A percentile compares a stretch with the other conserved stretches of the same genome.
Evolutionary conservation across 768 basidiomycete species (phyloP).

Genomic region (Russula sp.): DNA sequence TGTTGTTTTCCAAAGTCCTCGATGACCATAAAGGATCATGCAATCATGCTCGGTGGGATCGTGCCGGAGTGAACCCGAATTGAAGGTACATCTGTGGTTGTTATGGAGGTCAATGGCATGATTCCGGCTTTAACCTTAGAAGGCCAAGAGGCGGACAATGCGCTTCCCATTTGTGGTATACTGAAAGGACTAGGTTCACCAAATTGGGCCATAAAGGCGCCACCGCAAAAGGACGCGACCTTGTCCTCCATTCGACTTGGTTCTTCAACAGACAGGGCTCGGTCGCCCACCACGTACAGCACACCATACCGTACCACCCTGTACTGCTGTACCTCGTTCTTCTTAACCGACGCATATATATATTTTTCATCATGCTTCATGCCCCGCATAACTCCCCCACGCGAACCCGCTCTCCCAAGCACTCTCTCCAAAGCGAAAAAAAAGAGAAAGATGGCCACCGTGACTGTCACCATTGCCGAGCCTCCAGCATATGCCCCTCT

Average conservation of each 20-base stretch:
- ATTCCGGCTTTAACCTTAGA: too few species aligned
- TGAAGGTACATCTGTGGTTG: too few species aligned
- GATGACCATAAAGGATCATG: too few species aligned
- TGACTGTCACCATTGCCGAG: background rate
- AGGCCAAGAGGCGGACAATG: background rate
- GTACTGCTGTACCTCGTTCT: background rate
- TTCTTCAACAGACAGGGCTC: background rate
- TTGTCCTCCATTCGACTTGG: constrained; percentile 17
- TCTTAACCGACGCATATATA: background rate
- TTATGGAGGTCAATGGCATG: too few species aligned
- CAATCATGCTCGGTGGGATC: too few species aligned
- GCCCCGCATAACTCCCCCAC: background rate
- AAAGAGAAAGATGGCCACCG: background rate
- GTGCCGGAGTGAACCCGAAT: too few species aligned
- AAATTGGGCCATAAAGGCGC: constrained; percentile 16
- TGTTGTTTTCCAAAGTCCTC: too few species aligned
- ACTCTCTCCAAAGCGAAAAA: background rate
- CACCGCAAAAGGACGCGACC: constrained; percentile 19
- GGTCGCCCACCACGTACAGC: background rate
- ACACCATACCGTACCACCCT: background rate
- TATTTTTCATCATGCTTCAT: background rate
- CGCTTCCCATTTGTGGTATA: constrained; percentile 1
- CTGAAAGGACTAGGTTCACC: constrained; percentile 1
- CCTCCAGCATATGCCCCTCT: constrained; percentile 19
- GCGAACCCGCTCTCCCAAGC: background rate